These are phyloP conservation scores for Ensete ventricosum DNA, from an alignment of 176 grass and related monocot genomes.

Conservation along the genomic window DNA sequence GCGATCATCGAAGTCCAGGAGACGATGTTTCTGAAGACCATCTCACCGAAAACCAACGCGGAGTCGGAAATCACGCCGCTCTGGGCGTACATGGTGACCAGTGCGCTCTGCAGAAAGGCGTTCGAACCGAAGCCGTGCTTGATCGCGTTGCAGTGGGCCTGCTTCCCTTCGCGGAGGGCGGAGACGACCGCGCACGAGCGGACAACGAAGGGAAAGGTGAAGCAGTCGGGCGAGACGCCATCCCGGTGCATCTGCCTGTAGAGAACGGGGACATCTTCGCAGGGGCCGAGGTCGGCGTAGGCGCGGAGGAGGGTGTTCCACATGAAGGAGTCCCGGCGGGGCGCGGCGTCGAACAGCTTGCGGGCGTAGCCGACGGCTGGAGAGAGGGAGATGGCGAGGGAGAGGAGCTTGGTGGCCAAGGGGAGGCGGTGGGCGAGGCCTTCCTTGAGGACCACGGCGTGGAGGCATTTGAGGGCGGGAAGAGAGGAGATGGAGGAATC, in stretches of 20 bases:
- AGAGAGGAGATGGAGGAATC: constrained; percentile 24
- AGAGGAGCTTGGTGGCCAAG: constrained; percentile 46
- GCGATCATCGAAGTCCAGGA: constrained; percentile 85
- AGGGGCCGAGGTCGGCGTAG: constrained; percentile 26
- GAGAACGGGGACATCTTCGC: constrained; percentile 33
- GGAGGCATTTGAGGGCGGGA: constrained; percentile 37
- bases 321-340: constrained; percentile 50
- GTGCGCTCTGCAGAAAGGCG: constrained; percentile 34
- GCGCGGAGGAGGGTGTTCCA: constrained; percentile 78
- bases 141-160: constrained; percentile 47
- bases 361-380: constrained; percentile 49
- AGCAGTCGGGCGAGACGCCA: constrained; percentile 43
- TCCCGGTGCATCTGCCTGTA: constrained; percentile 56
- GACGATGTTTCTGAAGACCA: constrained; percentile 43
- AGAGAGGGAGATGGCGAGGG: constrained; percentile 22
- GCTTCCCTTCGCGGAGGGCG: constrained; percentile 33
- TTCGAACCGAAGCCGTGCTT: constrained; percentile 39
- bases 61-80: constrained; percentile 39
- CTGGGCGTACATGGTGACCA: constrained; percentile 74
- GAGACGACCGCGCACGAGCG: constrained; percentile 40
- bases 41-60: constrained; percentile 48
- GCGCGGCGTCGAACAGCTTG: constrained; percentile 53
- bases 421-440: constrained; percentile 40
- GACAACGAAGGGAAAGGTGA: constrained; percentile 75
- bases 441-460: constrained; percentile 42